Conservation (phyloP, 176 grass and related monocot genomes). For the Avena atlantica region DNA sequence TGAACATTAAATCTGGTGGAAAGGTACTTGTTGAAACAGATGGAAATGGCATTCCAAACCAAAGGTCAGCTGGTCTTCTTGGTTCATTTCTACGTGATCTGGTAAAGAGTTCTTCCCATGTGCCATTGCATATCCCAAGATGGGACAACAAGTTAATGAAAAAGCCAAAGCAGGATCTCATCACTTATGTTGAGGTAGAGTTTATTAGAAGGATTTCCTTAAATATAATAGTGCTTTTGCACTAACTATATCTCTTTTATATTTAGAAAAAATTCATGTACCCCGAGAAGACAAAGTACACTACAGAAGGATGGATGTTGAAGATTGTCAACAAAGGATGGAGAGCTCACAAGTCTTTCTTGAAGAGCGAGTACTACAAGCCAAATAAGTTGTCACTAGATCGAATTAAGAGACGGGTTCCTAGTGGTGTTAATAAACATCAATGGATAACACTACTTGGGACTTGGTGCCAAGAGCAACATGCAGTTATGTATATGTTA, state of each 20-base stretch:
- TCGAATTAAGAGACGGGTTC: not conserved
- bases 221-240: not conserved
- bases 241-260: not conserved
- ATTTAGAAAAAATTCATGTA: not conserved
- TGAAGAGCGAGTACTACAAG: not conserved
- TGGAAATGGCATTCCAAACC: slow-evolving; percentile 1
- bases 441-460: not conserved
- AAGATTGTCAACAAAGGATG: slow-evolving; percentile 3
- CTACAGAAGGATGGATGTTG: not conserved
- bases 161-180: not conserved
- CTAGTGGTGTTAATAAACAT: not conserved
- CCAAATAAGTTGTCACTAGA: not conserved
- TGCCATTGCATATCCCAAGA: not conserved
- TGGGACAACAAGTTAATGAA: slow-evolving; percentile 1
- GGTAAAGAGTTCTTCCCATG: not conserved
- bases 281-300: not conserved
- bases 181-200: not conserved
- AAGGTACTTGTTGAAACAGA: not conserved
- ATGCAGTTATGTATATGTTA: not conserved
- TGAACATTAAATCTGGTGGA: not conserved
- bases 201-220: not conserved
- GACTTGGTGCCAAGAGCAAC: not conserved
- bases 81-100: not conserved
- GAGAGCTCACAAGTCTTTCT: not conserved
- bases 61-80: not conserved